phyloP scores from a whole-genome alignment of 345 rosid species.

The Euphorbia peplus region DNA sequence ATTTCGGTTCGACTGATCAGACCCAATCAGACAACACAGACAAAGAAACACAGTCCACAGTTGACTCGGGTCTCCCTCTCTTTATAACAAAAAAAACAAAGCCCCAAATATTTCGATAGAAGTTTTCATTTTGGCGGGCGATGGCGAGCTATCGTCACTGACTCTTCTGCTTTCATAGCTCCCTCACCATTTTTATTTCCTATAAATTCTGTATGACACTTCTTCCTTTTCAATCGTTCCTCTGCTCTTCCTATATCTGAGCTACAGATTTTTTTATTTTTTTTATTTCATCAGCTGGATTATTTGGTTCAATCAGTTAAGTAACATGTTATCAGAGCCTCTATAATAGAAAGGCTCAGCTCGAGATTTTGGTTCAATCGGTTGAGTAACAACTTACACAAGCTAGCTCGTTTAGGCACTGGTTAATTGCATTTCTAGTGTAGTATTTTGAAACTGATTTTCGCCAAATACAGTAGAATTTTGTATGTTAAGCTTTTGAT shows the following conservation, averaged over 20 bases:
- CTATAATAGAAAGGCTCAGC: too few relatives aligned
- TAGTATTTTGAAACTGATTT: neutral
- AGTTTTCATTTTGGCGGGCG: conserved; percentile 1
- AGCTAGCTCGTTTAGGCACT: neutral
- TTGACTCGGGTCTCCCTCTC: too few relatives aligned
- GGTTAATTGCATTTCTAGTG: neutral
- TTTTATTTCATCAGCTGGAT: too few relatives aligned
- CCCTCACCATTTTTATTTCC: neutral
- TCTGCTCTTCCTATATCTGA: neutral
- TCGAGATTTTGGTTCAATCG: too few relatives aligned
- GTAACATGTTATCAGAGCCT: too few relatives aligned
- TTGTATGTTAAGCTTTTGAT: neutral
- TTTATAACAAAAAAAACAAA: too few relatives aligned
- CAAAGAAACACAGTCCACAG: too few relatives aligned
- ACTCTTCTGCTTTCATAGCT: neutral
- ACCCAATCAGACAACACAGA: too few relatives aligned
- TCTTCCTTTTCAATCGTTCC: neutral
- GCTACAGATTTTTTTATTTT: too few relatives aligned
- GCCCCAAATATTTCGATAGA: neutral
- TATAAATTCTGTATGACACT: neutral
- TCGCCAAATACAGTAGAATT: neutral
- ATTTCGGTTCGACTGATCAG: too few relatives aligned
- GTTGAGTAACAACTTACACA: too few relatives aligned
- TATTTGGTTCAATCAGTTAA: too few relatives aligned
- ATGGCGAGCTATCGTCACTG: neutral